Percentiles rank a stretch among this genome's conserved stretches.
Evolutionary conservation across 306 rosid species (phyloP).

Genomic region (Herpetospermum pedunculosum): DNA sequence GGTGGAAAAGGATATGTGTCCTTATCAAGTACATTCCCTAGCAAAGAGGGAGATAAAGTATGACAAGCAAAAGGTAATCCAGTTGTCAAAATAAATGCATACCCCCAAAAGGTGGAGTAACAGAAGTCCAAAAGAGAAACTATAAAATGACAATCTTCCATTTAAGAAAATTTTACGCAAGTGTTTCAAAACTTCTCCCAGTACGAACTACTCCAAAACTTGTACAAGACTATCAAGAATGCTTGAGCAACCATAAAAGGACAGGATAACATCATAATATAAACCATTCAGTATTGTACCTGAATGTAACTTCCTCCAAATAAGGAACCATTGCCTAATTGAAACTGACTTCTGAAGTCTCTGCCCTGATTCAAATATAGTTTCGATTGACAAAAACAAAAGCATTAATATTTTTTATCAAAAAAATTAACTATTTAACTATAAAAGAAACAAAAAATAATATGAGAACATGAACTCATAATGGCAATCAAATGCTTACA

Average conservation of each 20-base stretch:
- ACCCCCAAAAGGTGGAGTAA: neutral
- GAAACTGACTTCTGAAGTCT: slow-evolving; percentile 82
- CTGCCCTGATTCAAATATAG: slow-evolving; percentile 43
- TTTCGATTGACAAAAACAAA: neutral
- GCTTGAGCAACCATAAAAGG: neutral
- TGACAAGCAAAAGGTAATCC: neutral
- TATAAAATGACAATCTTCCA: neutral
- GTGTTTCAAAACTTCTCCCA: neutral
- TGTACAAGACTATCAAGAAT: neutral
- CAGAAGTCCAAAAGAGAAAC: neutral
- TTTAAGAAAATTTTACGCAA: neutral
- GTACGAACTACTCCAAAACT: neutral
- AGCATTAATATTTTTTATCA: neutral
- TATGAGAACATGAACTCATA: neutral
- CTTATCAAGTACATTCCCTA: neutral
- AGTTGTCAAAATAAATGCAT: neutral
- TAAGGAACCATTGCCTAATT: slow-evolving; percentile 88
- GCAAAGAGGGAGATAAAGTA: neutral
- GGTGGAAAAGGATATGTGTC: neutral
- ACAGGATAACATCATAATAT: slow-evolving; percentile 2
- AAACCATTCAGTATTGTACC: slow-evolving; percentile 26
- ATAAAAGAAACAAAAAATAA: neutral
- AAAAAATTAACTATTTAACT: neutral
- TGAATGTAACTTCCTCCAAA: slow-evolving; percentile 95
- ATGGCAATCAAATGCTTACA: neutral